Evolutionary conservation across 495 filamentous ascomycete species (phyloP), one percentile per base, ranked within the genome.

Genomic region (Podospora comata): DNA sequence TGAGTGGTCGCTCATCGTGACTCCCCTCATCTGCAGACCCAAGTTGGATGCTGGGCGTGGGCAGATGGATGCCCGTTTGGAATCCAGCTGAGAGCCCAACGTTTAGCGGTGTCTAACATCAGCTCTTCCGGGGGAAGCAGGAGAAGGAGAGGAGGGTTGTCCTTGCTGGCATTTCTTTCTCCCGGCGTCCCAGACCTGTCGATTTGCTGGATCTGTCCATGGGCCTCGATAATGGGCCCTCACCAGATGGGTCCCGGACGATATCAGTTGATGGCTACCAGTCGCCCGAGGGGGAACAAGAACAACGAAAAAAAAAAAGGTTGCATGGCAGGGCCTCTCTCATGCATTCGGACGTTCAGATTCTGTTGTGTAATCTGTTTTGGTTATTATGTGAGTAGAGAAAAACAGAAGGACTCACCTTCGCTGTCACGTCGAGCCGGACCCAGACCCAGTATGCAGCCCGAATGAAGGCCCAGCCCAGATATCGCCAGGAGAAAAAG

Each of bases 261-360:
- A 66, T 68, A 73, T 73, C 68, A 71, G 74, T 69, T 56, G 66
- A 70, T 48, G 66, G 67, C 67, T 70, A 54, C 71, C 67, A 70
- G 60, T 69, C 34, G 53, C 27, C 26, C 57, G 32, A 39, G n/a
- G 57, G 60, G 27, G 23, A 23, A 23, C 1, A 56, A 53, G 26
- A 56, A 66, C 56, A 48, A 48, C 30, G 18, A 26, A 28, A 60
- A 34, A 18, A 58, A 16, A 27, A 30, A 62, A 59, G 68, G 67
- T 70, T 71, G 72, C 72, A 73, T 71, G 66, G 64, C 64, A 70
- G 66, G 62, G 57, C 55, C 34, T 68, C 60, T 44, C 73, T 53
- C 68, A 60, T 71, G 70, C 64, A 66, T 54, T 65, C 69, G 61
- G 58, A 32, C 57, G 66, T 48, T 60, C 60, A 28, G n/a, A 19